These are phyloP conservation scores for Poronia punctata DNA, from an alignment of 495 filamentous ascomycete genomes.

Conservation along the genomic window DNA sequence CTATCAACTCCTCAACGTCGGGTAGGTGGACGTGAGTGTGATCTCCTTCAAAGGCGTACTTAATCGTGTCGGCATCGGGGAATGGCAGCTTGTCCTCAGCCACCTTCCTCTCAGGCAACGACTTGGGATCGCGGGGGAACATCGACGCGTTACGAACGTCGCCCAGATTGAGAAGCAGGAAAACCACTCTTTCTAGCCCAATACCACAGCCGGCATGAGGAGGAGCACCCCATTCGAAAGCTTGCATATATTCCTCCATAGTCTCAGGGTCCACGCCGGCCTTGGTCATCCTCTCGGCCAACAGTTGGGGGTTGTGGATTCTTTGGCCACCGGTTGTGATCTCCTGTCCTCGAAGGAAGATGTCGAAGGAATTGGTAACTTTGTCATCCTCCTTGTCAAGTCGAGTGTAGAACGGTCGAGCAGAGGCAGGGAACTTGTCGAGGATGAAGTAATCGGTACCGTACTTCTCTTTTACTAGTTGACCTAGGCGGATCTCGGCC, in stretches of 20 bases:
- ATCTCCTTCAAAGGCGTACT: constrained; percentile 40
- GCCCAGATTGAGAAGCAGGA: constrained; percentile 75
- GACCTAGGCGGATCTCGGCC: constrained; percentile 80
- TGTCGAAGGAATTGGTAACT: constrained; percentile 88
- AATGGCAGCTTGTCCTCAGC: constrained; percentile 54
- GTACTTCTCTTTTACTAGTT: constrained; percentile 77
- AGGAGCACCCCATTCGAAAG: constrained; percentile 80
- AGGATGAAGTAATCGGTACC: constrained; percentile 89
- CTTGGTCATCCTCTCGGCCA: constrained; percentile 70
- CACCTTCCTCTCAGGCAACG: constrained; percentile 50
- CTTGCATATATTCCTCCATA: constrained; percentile 84
- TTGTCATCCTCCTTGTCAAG: constrained; percentile 66
- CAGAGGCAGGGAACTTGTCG: constrained; percentile 83
- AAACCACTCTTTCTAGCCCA: constrained; percentile 79
- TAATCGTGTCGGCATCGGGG: constrained; percentile 69
- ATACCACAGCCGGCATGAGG: constrained; percentile 89
- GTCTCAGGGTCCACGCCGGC: constrained; percentile 64
- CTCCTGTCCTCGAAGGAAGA: constrained; percentile 90
- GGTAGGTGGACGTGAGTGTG: constrained; percentile 51
- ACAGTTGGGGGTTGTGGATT: constrained; percentile 70
- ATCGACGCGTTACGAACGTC: constrained; percentile 84
- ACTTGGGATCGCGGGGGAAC: constrained; percentile 80
- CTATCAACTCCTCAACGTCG: constrained; percentile 70
- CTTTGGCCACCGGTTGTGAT: constrained; percentile 88
- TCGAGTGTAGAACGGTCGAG: constrained; percentile 92